A percentile compares a stretch with the other conserved stretches of the same genome.
Conservation (phyloP, 345 rosid species). For the Excoecaria cochinchinensis region DNA sequence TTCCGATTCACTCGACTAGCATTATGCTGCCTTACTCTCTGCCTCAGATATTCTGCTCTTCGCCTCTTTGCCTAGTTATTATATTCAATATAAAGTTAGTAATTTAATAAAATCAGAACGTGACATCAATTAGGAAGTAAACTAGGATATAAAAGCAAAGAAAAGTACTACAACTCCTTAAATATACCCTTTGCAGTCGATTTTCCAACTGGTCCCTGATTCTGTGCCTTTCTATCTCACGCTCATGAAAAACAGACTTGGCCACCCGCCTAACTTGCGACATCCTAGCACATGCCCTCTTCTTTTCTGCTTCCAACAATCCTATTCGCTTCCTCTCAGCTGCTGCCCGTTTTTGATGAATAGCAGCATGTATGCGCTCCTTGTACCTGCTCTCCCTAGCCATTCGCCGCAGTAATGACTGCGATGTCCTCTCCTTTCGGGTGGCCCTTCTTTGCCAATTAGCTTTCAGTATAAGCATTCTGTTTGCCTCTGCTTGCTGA, state of each 20-base stretch:
- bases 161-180: not conserved
- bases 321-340: conserved; percentile 92
- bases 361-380: conserved; percentile 75
- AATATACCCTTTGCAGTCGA: conserved; percentile 74
- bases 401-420: conserved; percentile 72
- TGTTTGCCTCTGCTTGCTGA: conserved; percentile 87
- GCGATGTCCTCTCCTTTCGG: conserved; percentile 76
- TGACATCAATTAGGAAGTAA: not conserved
- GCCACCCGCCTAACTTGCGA: conserved; percentile 72
- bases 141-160: not conserved
- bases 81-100: conserved; percentile 12
- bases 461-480: conserved; percentile 81
- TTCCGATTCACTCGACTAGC: conserved; percentile 43
- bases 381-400: conserved; percentile 86
- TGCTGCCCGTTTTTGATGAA: conserved; percentile 82
- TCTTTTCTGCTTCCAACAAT: conserved; percentile 85
- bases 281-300: conserved; percentile 76
- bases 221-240: conserved; percentile 87
- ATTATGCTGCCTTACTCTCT: conserved; percentile 64
- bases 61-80: conserved; percentile 72
- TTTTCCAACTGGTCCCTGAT: conserved; percentile 82
- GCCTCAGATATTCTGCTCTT: conserved; percentile 87
- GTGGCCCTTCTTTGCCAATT: conserved; percentile 69
- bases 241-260: conserved; percentile 65
- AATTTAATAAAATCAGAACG: not conserved